A percentile compares a stretch with the other conserved stretches of the same genome.
Evolutionary conservation across 2,329 filamentous ascomycete species (phyloP).

Genomic region (Byssochlamys sp.): DNA sequence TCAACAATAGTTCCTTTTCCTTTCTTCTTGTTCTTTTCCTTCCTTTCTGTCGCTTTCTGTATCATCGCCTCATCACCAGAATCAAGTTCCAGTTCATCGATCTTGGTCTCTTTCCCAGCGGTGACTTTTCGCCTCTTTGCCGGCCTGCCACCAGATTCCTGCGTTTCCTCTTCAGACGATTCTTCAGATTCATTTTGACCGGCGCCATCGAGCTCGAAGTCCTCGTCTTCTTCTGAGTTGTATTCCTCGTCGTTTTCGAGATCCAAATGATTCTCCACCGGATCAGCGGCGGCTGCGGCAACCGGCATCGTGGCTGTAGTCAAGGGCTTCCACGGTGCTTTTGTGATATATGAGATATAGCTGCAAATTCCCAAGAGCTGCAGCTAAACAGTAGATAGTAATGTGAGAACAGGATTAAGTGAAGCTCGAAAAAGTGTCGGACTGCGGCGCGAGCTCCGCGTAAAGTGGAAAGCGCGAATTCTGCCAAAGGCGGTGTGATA

Average conservation of each 20-base stretch:
- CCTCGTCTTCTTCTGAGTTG: slow-evolving; percentile 30
- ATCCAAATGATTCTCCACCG: slow-evolving; percentile 2
- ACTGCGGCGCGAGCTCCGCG: neutral
- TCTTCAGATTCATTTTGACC: slow-evolving; percentile 22
- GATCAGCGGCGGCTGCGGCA: neutral
- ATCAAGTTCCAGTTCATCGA: slow-evolving; percentile 32
- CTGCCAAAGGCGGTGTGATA: slow-evolving; percentile 1
- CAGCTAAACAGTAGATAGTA: neutral
- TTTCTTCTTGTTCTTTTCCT: slow-evolving; percentile 29
- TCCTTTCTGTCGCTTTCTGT: slow-evolving; percentile 35
- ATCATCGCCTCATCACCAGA: slow-evolving; percentile 52
- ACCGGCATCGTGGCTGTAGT: neutral
- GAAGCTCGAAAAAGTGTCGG: neutral
- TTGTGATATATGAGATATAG: neutral
- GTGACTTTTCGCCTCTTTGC: slow-evolving; percentile 30
- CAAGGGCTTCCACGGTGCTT: neutral
- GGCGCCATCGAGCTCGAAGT: slow-evolving; percentile 37
- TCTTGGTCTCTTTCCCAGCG: slow-evolving; percentile 20
- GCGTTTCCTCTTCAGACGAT: slow-evolving; percentile 21
- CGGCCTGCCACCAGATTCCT: slow-evolving; percentile 22
- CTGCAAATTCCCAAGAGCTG: neutral
- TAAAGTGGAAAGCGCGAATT: slow-evolving; percentile 4
- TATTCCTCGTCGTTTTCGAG: slow-evolving; percentile 25
- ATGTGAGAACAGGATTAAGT: neutral
- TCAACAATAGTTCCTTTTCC: slow-evolving; percentile 19